Base-by-base conservation (phyloP, 495 filamentous ascomycete genomes). In the Sabuloglossum arenarium region DNA sequence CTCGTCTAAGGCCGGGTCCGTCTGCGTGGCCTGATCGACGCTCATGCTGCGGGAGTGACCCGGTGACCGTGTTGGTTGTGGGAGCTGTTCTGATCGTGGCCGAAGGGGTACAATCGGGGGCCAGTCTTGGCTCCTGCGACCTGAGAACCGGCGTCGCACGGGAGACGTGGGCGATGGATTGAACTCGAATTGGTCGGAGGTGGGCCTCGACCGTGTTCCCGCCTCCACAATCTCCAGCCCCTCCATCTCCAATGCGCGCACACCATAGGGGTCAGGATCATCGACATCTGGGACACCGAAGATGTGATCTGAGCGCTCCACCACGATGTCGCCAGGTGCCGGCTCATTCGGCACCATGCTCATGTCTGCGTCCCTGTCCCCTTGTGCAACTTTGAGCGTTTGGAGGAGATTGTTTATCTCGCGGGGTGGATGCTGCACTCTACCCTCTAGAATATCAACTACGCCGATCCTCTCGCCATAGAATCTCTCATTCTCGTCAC, bases 221-320 rank as follows among this genome's bases (percentile, higher is more conserved):
- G 88, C 88, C 71, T 94, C 88, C 46, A 84, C 75, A 60, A 95
- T 89, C 61, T 88, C 83, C 49, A 94, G 72, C 9, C 88, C 88
- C 61, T 84, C 81, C 61, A 84, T 80, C 67, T 91, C 84, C 39
- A 95, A 69, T 29, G 88, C 87, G 29, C 85, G 78, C 23, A 95
- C 85, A 21, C 88, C 88, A 63, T 82, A 95, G 14, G 88, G 88
- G 65, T 95, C 88, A 28, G 88, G 87, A 57, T 87, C 83, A 46
- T 87, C 82, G 2, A 70, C 65, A 45, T 81, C 80, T 2, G 88
- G 88, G 16, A 94, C 70, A 3, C 88, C 87, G 65, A 95, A 94
- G 6, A 69, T 61, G 23, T 66, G 64, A 43, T 51, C 69, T 60
- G 24, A 56, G 45, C 70, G 53, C 49, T 75, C 71, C 14, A 89